Evolutionary conservation across 441 rosid species (phyloP), one percentile per base, ranked within the genome.

Genomic region (Pelargonium australe): DNA sequence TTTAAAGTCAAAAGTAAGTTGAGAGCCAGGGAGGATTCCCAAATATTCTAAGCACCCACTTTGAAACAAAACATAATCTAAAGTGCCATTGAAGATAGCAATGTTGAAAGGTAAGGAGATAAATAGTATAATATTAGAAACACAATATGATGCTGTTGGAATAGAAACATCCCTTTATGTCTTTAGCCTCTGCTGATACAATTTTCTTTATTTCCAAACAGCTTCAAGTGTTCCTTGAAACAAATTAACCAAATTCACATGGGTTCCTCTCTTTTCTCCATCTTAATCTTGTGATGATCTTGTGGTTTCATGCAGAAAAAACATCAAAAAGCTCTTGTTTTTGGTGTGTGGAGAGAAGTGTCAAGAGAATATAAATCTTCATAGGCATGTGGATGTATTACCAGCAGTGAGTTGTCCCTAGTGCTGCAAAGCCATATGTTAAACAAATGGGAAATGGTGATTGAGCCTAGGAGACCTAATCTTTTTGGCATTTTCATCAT

Each of bases 31-130:
- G 20, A 16, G 45, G 70, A 44, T 64, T 64, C 45, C 9, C 53
- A 75, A 72, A 75, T 82, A 81, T 81, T 80, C 80, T 75, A 58
- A 34, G 80, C 80, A 66, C 73, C 81, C 83, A 63, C 78, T 73
- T 53, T 45, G 72, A 70, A 77, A 79, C 70, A 71, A 80, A 40
- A 47, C 4, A 31, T 31, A 57, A 55, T 9, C 4, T 68, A 23
- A 51, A 72, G 79, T 77, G 80, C 65, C 23, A 62, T 77, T 75
- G 77, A 70, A 64, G 67, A 79, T 75, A 80, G 71, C 68, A 71
- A 8, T 72, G 65, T 63, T 72, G 66, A 47, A 40, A 49, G 14
- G 0, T 61, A 60, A 44, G 71, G 60, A 51, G 57, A 65, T 31
- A 31, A 31, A 31, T 31, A 31, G 0, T 31, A 31, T 5, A 31